phyloP scores from a whole-genome alignment of 2,329 filamentous ascomycete species.

The Penicillium sp. region DNA sequence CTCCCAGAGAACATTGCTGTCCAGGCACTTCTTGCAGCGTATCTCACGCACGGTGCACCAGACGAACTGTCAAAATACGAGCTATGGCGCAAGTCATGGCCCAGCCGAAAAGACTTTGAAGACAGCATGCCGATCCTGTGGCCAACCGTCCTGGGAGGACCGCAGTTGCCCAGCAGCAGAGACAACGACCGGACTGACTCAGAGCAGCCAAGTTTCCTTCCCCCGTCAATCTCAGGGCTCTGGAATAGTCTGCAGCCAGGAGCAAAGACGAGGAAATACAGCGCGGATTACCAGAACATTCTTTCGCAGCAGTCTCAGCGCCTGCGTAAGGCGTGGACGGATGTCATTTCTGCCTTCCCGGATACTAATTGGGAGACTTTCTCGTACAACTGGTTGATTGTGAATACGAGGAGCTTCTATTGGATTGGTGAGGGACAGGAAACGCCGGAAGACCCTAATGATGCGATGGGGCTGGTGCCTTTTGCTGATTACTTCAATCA shows the following conservation, averaged over 20 bases:
- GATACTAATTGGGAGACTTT: conserved; percentile 43
- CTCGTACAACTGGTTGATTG: conserved; percentile 58
- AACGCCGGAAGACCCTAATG: conserved; percentile 38
- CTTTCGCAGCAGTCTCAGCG: conserved; percentile 53
- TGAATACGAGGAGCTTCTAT: conserved; percentile 60
- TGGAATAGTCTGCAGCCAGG: conserved; percentile 31
- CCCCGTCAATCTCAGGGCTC: conserved; percentile 37
- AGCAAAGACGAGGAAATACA: conserved; percentile 26
- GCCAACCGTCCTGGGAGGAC: conserved; percentile 40
- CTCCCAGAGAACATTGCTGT: conserved; percentile 58
- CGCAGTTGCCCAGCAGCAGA: conserved; percentile 31
- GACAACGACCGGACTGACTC: neutral
- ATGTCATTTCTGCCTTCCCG: conserved; percentile 44
- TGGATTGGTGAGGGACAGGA: conserved; percentile 47
- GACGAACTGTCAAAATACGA: conserved; percentile 49
- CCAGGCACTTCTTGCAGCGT: conserved; percentile 71
- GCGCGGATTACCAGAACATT: conserved; percentile 34
- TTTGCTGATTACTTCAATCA: conserved; percentile 50
- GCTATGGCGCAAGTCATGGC: conserved; percentile 67
- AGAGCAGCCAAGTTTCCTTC: conserved; percentile 21
- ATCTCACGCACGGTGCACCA: conserved; percentile 53
- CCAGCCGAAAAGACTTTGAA: conserved; percentile 58
- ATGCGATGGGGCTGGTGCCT: conserved; percentile 46
- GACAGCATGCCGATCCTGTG: conserved; percentile 58
- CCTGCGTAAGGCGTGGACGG: conserved; percentile 50